Conservation (phyloP, 805 yeast genomes). For the Wickerhamiella alocasiicola region DNA sequence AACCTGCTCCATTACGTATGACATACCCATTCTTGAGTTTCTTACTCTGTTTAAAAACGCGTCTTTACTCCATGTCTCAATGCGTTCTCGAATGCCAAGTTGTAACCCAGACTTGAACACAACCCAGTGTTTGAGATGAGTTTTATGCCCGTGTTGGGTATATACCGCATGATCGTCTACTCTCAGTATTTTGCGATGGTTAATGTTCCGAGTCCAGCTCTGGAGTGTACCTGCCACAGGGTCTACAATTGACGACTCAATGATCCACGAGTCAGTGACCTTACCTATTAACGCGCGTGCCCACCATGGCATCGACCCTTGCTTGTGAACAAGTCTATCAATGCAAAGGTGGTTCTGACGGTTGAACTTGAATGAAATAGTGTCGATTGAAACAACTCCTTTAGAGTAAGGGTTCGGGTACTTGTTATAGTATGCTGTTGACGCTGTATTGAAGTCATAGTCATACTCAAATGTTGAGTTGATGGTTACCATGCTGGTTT, state of each 20-base stretch:
- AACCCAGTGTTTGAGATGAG: conserved; percentile 47
- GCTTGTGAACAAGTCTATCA: conserved; percentile 62
- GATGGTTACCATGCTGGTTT: too few species aligned
- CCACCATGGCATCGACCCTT: conserved; percentile 73
- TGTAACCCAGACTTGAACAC: conserved; percentile 49
- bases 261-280: conserved; percentile 62
- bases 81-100: conserved; percentile 53
- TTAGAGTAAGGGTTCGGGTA: conserved; percentile 68
- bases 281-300: conserved; percentile 61
- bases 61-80: conserved; percentile 70
- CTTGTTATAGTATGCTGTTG: conserved; percentile 63
- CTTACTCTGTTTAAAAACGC: conserved; percentile 55
- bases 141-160: conserved; percentile 23
- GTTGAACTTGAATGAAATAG: conserved; percentile 50
- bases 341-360: conserved; percentile 52
- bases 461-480: conserved; percentile 43
- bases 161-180: conserved; percentile 69
- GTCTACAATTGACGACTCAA: conserved; percentile 67
- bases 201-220: conserved; percentile 71
- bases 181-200: conserved; percentile 63
- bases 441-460: conserved; percentile 54
- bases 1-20: conserved; percentile 56
- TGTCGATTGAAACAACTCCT: conserved; percentile 77
- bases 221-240: conserved; percentile 41
- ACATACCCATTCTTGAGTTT: conserved; percentile 59